Evolutionary conservation across 2,329 filamentous ascomycete species (phyloP).

Genomic region (Venturia pyrina): DNA sequence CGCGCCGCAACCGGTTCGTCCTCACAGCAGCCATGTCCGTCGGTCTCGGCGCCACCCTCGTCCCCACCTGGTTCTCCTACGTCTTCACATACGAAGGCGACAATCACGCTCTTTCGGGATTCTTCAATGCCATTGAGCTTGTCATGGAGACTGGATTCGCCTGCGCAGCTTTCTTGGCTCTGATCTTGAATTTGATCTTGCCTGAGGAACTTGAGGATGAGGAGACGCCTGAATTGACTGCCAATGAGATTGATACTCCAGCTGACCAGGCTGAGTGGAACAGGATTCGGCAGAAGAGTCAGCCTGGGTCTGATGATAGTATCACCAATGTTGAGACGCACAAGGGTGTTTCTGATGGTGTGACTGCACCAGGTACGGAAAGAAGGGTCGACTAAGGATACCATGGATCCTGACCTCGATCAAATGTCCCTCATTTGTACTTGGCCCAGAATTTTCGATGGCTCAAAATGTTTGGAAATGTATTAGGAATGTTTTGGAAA

Average conservation of each 20-base stretch:
- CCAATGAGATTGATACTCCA: slow-evolving; percentile 7
- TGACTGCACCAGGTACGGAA: not conserved
- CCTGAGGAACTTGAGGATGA: slow-evolving; percentile 47
- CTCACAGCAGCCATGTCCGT: slow-evolving; percentile 64
- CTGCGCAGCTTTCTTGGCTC: slow-evolving; percentile 61
- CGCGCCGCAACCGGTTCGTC: slow-evolving; percentile 72
- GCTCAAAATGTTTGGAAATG: not conserved
- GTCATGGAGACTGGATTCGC: slow-evolving; percentile 53
- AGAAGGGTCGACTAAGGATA: not conserved
- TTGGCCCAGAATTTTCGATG: not conserved
- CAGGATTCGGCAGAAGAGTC: slow-evolving; percentile 8
- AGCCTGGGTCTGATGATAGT: slow-evolving; percentile 3
- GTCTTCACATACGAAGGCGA: slow-evolving; percentile 64
- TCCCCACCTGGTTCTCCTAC: slow-evolving; percentile 52
- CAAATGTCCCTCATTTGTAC: not conserved
- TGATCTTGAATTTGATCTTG: slow-evolving; percentile 64
- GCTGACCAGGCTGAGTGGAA: slow-evolving; percentile 11
- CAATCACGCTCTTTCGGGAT: slow-evolving; percentile 59
- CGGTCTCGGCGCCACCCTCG: slow-evolving; percentile 49
- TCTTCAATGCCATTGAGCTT: slow-evolving; percentile 55
- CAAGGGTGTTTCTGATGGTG: not conserved
- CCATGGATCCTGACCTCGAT: too few relatives aligned
- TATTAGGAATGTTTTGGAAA: too few relatives aligned
- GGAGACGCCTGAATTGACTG: slow-evolving; percentile 12
- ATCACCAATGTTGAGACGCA: not conserved